A percentile compares a stretch with the other conserved stretches of the same genome.
Evolutionary conservation across 1,284 basidiomycete species (phyloP).

Genomic region (Leccinum variabile): DNA sequence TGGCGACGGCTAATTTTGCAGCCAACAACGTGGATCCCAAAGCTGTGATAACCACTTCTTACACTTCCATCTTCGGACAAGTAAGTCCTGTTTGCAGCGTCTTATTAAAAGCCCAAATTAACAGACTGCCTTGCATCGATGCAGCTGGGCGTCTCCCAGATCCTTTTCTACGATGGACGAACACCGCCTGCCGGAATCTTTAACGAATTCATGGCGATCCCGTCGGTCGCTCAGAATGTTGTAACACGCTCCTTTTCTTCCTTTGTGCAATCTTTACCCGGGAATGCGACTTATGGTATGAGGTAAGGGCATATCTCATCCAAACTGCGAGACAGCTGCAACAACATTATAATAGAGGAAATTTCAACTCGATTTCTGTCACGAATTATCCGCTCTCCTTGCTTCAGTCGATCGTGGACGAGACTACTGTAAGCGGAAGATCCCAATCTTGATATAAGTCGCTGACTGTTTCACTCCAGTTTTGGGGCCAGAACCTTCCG

Average conservation of each 20-base stretch:
- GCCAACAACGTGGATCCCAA: conserved; percentile 54
- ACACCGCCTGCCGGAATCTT: conserved; percentile 48
- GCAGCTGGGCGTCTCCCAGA: conserved; percentile 22
- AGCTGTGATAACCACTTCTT: conserved; percentile 48
- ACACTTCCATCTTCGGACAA: conserved; percentile 37
- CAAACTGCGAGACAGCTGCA: too few relatives aligned
- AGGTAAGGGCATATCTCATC: conserved; percentile 5
- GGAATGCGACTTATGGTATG: conserved; percentile 6
- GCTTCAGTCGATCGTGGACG: conserved; percentile 8
- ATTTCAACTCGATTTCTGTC: conserved; percentile 15
- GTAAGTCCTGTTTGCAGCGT: conserved; percentile 25
- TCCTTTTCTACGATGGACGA: conserved; percentile 55
- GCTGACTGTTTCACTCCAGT: not conserved
- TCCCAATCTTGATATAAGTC: not conserved
- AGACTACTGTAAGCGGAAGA: conserved; percentile 7
- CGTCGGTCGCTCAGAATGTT: not conserved
- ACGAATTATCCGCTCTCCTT: conserved; percentile 5
- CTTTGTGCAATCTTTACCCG: conserved; percentile 18
- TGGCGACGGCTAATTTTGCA: conserved; percentile 52
- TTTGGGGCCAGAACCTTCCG: conserved; percentile 2
- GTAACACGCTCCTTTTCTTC: conserved; percentile 29
- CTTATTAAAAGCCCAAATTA: too few relatives aligned
- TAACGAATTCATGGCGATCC: conserved; percentile 38
- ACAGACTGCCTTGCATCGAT: not conserved
- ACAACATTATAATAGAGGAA: not conserved